Base-by-base conservation (phyloP, 352 stramenopile genomes). In the Saprolegnia diclina region DNA sequence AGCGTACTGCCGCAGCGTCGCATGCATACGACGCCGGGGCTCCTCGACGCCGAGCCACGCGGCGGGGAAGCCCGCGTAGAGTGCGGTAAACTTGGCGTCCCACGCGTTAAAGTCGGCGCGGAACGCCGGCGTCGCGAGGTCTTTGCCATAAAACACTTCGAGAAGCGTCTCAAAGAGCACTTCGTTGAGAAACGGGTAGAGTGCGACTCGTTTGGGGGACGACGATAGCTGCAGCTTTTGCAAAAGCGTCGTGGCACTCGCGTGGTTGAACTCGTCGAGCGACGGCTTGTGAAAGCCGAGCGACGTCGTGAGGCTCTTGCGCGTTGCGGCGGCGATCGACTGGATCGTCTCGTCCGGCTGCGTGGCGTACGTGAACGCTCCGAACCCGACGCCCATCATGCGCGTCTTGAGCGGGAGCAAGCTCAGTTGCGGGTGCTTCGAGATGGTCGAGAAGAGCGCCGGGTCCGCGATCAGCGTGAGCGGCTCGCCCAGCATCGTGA, bases 391-490 rank as follows among this genome's bases (percentile, higher is more conserved):
- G 9, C 54, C 32, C n/a, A 48, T 48, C 22, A 69, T 61, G 11
- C 21, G n/a, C 11, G 44, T 22, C 52, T 69, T 69, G 38, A 69
- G 50, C 16, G 63, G 63, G 9, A 62, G 32, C 35, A 69, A 38
- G 21, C 45, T 52, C 45, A 69, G 16, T 5, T 22, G 21, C 22
- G 63, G 45, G 22, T 29, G 29, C 37, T 63, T 69, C 7, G 54
- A 37, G 19, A 69, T 24, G 29, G 63, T n/a, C 18, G 45, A 22
- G 22, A 69, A 69, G 24, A 69, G 45, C 22, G 63, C 14, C 7
- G 45, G n/a, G 38, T 69, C 63, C 24, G 63, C 54, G 37, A 69
- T 38, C n/a, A 61, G 50, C 48, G 63, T 69, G 32, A 69, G n/a
- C 19, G 45, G 22, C 18, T 48, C n/a, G 7, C 63, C 63, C 6